phyloP scores from a whole-genome alignment of 257 asterid species.

The Nicotiana obtusifolia region DNA sequence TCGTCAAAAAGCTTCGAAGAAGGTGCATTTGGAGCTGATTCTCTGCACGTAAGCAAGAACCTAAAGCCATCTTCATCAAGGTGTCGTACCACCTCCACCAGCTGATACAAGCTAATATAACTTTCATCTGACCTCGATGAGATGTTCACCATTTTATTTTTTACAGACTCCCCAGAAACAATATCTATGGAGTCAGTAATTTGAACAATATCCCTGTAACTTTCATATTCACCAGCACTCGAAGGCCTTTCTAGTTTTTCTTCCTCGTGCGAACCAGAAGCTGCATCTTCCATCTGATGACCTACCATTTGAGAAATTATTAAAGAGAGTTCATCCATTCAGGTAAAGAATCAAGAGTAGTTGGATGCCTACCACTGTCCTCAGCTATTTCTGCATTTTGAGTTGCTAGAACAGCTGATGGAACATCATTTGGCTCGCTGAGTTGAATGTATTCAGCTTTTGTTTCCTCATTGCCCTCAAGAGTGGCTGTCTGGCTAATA shows the following conservation, averaged over 20 bases:
- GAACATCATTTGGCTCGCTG: slow-evolving; percentile 27
- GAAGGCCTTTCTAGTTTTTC: slow-evolving; percentile 26
- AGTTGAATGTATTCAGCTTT: slow-evolving; percentile 21
- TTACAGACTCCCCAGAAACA: slow-evolving; percentile 27
- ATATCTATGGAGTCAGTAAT: slow-evolving; percentile 21
- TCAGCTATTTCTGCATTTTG: slow-evolving; percentile 30
- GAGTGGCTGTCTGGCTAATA: slow-evolving; percentile 23
- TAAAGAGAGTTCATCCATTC: slow-evolving; percentile 25
- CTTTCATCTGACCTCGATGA: slow-evolving; percentile 55
- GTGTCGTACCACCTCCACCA: slow-evolving; percentile 53
- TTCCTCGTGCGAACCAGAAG: slow-evolving; percentile 24
- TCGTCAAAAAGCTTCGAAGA: slow-evolving; percentile 27
- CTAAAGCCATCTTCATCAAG: slow-evolving; percentile 62
- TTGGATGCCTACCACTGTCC: slow-evolving; percentile 22
- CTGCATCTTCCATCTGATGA: slow-evolving; percentile 29
- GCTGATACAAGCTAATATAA: slow-evolving; percentile 61
- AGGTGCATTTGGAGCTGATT: slow-evolving; percentile 21
- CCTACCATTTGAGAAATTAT: slow-evolving; percentile 25
- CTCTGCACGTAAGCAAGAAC: slow-evolving; percentile 55
- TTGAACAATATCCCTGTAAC: slow-evolving; percentile 26
- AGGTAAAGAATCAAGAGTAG: slow-evolving; percentile 21
- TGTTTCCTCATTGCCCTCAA: slow-evolving; percentile 22
- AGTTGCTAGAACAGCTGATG: slow-evolving; percentile 21
- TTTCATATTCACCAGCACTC: slow-evolving; percentile 27
- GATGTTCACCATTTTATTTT: slow-evolving; percentile 41